Conservation (phyloP, 1,139 yeast genomes). For the Arxiozyma heterogenica region DNA sequence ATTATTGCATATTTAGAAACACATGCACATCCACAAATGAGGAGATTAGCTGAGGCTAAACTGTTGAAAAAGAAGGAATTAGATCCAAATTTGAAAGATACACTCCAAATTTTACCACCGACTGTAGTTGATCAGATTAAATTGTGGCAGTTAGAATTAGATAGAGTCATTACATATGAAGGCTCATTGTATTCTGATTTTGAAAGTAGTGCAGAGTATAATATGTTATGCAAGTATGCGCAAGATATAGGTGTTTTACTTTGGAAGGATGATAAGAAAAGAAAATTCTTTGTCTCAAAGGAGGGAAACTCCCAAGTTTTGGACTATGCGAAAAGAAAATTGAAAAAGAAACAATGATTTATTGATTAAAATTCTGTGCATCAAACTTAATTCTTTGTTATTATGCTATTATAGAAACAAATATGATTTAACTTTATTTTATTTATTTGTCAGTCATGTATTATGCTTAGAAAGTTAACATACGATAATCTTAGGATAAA, state of each 20-base stretch:
- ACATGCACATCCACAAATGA: constrained; percentile 94
- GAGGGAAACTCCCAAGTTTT: constrained; percentile 86
- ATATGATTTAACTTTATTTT: too few relatives aligned
- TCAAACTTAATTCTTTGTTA: neutral
- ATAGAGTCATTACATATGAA: constrained; percentile 77
- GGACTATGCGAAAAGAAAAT: constrained; percentile 65
- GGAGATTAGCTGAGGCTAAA: constrained; percentile 56
- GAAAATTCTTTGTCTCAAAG: constrained; percentile 65
- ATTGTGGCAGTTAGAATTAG: constrained; percentile 93
- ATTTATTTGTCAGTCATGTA: too few relatives aligned
- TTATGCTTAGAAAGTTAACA: neutral
- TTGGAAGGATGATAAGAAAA: constrained; percentile 69
- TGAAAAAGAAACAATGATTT: constrained; percentile 20
- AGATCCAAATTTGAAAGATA: constrained; percentile 48
- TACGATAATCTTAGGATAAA: too few relatives aligned
- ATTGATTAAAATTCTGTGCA: neutral
- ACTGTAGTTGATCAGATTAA: constrained; percentile 93
- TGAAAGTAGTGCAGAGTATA: constrained; percentile 66
- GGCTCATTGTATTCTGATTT: constrained; percentile 89
- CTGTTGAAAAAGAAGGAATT: constrained; percentile 56
- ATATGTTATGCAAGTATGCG: constrained; percentile 65
- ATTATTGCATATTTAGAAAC: constrained; percentile 79
- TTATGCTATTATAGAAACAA: neutral
- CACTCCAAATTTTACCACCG: constrained; percentile 73
- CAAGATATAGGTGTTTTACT: constrained; percentile 81